Conservation (phyloP, 2,329 filamentous ascomycete species). For the Mycosphaerella sp. region DNA sequence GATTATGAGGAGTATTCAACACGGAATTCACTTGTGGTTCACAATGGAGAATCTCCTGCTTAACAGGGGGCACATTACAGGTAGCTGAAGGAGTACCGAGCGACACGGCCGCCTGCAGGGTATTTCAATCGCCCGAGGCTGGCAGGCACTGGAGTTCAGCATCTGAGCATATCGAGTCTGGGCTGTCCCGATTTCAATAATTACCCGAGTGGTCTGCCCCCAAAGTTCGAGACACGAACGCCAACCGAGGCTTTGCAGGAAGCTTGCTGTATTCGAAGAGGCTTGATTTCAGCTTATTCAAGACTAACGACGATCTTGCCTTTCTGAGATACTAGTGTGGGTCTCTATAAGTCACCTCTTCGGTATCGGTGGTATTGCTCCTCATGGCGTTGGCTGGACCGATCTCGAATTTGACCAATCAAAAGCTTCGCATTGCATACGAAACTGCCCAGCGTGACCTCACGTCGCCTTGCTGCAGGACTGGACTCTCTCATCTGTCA, state of each 20-base stretch:
- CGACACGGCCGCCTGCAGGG: too few relatives aligned
- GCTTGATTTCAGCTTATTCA: conserved; percentile 9
- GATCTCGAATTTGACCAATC: background rate
- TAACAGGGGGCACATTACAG: too few relatives aligned
- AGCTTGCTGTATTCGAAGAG: background rate
- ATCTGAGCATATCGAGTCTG: background rate
- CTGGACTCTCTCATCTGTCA: conserved; percentile 2
- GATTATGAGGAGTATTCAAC: too few relatives aligned
- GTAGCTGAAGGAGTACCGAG: too few relatives aligned
- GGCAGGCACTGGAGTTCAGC: too few relatives aligned
- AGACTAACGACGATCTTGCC: conserved; percentile 15
- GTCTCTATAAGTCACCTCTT: background rate
- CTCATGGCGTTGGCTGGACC: conserved; percentile 1
- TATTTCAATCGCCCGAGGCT: too few relatives aligned
- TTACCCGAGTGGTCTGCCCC: background rate
- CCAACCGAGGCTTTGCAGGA: background rate
- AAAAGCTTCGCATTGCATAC: conserved; percentile 3
- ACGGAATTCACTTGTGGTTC: too few relatives aligned
- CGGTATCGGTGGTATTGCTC: background rate
- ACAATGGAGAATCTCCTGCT: too few relatives aligned
- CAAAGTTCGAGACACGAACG: background rate
- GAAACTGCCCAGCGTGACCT: background rate
- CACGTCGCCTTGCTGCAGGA: background rate
- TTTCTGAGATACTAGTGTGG: background rate
- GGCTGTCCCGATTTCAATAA: background rate